These are phyloP conservation scores for Fusarium heterosporum DNA, from an alignment of 2,329 filamentous ascomycete genomes.

Conservation along the genomic window DNA sequence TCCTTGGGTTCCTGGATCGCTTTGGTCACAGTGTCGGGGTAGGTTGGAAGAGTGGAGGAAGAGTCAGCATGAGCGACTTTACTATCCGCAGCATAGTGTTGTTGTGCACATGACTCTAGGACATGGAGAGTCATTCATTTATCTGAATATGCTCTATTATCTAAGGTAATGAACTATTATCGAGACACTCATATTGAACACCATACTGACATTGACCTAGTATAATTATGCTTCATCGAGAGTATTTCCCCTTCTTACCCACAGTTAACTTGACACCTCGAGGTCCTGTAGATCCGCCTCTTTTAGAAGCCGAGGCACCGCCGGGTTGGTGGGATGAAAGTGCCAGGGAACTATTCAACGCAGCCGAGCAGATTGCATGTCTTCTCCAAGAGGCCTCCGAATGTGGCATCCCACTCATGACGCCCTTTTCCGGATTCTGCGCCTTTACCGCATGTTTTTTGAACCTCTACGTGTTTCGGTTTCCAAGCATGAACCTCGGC, in stretches of 20 bases:
- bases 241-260: slow-evolving; percentile 60
- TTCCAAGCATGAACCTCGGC: slow-evolving; percentile 55
- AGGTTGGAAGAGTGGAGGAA: slow-evolving; percentile 53
- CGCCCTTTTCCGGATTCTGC: slow-evolving; percentile 60
- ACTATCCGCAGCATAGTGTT: slow-evolving; percentile 54
- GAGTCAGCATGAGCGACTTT: slow-evolving; percentile 51
- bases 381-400: slow-evolving; percentile 55
- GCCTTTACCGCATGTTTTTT: slow-evolving; percentile 58
- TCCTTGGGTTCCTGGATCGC: slow-evolving; percentile 54
- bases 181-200: fast-evolving
- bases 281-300: slow-evolving; percentile 56
- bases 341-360: slow-evolving; percentile 51
- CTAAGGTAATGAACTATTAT: slow-evolving; percentile 49
- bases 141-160: slow-evolving; percentile 59
- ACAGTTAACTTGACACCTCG: slow-evolving; percentile 50
- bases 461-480: slow-evolving; percentile 55
- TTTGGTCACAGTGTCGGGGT: slow-evolving; percentile 49
- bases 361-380: slow-evolving; percentile 52
- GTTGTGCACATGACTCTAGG: slow-evolving; percentile 55
- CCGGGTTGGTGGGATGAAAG: slow-evolving; percentile 56
- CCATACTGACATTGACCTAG: slow-evolving; percentile 38
- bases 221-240: slow-evolving; percentile 56
- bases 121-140: slow-evolving; percentile 56
- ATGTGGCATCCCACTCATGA: slow-evolving; percentile 52
- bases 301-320: slow-evolving; percentile 53